These are phyloP conservation scores for Paramecium sonneborni DNA, from an alignment of 73 alveolate genomes.

Conservation along the genomic window DNA sequence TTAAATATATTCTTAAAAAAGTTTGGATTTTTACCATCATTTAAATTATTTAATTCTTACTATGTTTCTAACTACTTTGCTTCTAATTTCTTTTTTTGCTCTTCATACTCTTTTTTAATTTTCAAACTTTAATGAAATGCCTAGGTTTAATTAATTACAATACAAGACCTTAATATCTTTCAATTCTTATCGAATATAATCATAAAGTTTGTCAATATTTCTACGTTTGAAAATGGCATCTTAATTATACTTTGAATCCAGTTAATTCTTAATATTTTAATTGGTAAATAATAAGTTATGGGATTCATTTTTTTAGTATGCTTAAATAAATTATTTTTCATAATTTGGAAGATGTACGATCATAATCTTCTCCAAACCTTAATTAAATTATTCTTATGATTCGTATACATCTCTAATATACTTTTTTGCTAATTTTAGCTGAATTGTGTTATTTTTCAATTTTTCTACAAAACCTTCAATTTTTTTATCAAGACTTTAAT, in stretches of 20 bases:
- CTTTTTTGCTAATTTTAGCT: background rate
- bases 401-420: background rate
- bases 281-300: background rate
- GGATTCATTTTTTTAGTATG: background rate
- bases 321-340: background rate
- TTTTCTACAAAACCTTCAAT: background rate
- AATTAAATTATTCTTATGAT: background rate
- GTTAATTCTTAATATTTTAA: background rate
- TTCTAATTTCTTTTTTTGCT: background rate
- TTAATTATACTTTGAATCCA: background rate
- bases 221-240: background rate
- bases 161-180: background rate
- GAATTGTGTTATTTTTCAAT: background rate
- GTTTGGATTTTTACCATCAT: background rate
- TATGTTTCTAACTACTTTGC: background rate
- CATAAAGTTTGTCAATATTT: background rate
- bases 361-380: background rate
- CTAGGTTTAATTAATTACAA: background rate
- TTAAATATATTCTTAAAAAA: background rate
- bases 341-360: background rate
- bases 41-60: background rate
- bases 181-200: background rate
- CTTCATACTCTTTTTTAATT: background rate
- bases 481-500: background rate
- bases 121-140: background rate